Base-by-base conservation (phyloP, 2,329 filamentous ascomycete genomes). In the Epichloe sibirici region DNA sequence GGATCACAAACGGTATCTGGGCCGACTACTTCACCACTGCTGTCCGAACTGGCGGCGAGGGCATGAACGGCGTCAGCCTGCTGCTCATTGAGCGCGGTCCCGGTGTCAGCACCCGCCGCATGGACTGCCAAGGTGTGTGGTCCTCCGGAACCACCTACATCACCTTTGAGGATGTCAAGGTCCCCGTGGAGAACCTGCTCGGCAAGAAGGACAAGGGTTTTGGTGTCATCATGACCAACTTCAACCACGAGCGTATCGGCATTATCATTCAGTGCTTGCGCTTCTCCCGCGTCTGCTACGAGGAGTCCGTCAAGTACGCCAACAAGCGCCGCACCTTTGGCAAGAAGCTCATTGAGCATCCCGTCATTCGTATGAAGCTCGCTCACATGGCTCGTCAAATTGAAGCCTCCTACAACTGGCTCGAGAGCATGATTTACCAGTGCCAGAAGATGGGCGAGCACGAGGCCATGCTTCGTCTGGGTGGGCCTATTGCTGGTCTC, bases 101-200 rank as follows among this genome's bases (percentile, higher is more conserved):
- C 55, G 93, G 93, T 60, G 91, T 98, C 51, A 88, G 82, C 65
- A 98, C 93, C 31, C 82, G 93, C 53, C 85, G 86, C 66, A 98
- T 98, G 93, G 90, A 97, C 73, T 97, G 91, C 77, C 90, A 96
- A 72, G 93, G 93, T 70, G 90, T 97, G 35, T 95, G 90, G 88
- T 90, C 86, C 57, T 88, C 83, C 59, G 93, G 93, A 51, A 97
- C 93, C 15, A 96, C 93, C 35, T 98, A 97, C 71, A 85, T 98
- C 66, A 96, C 91, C 44, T 97, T 97, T 61, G 93, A 98, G 71
- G 93, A 98, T 66, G 93, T 97, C 71, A 97, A 97, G 77, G 93
- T 98, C 0, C 93, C 93, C 1, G 93, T 97, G n/a, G 91, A 95
- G 79, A 97, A 98, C 75, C 71, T 98, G 62, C 84, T 98, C 55